Percentiles rank a stretch among this genome's conserved stretches.
Evolutionary conservation across 2,329 filamentous ascomycete species (phyloP).

Genomic region (Mycogone perniciosa): DNA sequence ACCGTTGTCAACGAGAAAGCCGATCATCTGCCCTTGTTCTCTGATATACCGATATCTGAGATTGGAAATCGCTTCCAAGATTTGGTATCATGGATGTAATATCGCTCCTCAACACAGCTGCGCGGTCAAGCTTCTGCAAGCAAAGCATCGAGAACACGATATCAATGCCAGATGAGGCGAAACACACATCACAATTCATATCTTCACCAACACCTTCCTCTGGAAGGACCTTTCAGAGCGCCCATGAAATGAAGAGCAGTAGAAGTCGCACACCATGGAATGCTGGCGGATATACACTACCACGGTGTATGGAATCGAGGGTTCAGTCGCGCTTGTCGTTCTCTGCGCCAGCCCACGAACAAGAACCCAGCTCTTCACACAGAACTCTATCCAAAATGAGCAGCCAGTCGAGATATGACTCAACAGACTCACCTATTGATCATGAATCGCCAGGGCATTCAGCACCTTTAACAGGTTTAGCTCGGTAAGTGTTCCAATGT

Average conservation of each 20-base stretch:
- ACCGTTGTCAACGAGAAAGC: not conserved
- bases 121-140: constrained; percentile 11
- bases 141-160: constrained; percentile 12
- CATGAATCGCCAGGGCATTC: constrained; percentile 3
- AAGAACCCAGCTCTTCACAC: constrained; percentile 18
- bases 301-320: constrained; percentile 35
- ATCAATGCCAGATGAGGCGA: constrained; percentile 1
- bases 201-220: constrained; percentile 29
- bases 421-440: constrained; percentile 23
- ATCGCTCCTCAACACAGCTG: constrained; percentile 34
- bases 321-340: constrained; percentile 17
- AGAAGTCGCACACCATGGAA: constrained; percentile 43
- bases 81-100: constrained; percentile 34
- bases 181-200: constrained; percentile 1
- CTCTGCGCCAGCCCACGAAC: constrained; percentile 20
- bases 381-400: constrained; percentile 19
- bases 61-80: not conserved
- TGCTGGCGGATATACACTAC: constrained; percentile 43
- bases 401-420: constrained; percentile 14
- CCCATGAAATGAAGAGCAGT: constrained; percentile 14
- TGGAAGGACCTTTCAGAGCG: constrained; percentile 17
- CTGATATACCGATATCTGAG: not conserved
- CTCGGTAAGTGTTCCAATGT: not conserved
- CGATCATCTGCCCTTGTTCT: not conserved
- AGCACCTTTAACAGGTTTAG: not conserved